phyloP scores from a whole-genome alignment of 1,284 basidiomycete genomes.

The Porogramme epimiltina region DNA sequence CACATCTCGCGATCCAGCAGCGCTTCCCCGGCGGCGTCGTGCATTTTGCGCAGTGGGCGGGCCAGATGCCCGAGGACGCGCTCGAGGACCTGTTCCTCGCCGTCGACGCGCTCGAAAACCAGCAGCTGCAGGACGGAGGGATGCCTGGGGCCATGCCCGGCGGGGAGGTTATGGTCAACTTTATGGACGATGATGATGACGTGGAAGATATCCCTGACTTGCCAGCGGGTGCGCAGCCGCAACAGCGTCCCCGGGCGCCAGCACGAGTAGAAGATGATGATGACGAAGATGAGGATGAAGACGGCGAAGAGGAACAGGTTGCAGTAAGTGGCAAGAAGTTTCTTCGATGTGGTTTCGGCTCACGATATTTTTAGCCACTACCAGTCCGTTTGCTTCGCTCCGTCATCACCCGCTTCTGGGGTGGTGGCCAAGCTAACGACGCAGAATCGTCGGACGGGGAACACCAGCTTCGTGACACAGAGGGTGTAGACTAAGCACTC shows the following conservation, averaged over 20 bases:
- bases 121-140: slow-evolving; percentile 11
- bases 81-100: slow-evolving; percentile 56
- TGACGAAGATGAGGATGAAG: slow-evolving; percentile 21
- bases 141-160: slow-evolving; percentile 31
- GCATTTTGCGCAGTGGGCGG: slow-evolving; percentile 62
- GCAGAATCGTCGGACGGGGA: slow-evolving; percentile 37
- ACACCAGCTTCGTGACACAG: slow-evolving; percentile 16
- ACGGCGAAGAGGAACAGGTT: not conserved
- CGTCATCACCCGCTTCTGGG: slow-evolving; percentile 65
- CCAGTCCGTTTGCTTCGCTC: slow-evolving; percentile 64
- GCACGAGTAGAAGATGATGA: not conserved
- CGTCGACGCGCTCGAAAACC: slow-evolving; percentile 25
- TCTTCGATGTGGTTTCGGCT: not conserved
- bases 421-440: slow-evolving; percentile 35
- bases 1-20: slow-evolving; percentile 48
- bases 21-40: slow-evolving; percentile 66
- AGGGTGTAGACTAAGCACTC: slow-evolving; percentile 19
- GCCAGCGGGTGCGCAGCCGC: not conserved
- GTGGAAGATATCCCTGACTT: slow-evolving; percentile 24
- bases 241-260: slow-evolving; percentile 6
- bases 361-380: slow-evolving; percentile 46
- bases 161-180: slow-evolving; percentile 26
- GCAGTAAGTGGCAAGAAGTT: slow-evolving; percentile 41
- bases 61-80: slow-evolving; percentile 57
- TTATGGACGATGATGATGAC: slow-evolving; percentile 34